A percentile compares a stretch with the other conserved stretches of the same genome.
phyloP scores from a whole-genome alignment of 2,329 filamentous ascomycete species.

The Fusarium cyanostomum region DNA sequence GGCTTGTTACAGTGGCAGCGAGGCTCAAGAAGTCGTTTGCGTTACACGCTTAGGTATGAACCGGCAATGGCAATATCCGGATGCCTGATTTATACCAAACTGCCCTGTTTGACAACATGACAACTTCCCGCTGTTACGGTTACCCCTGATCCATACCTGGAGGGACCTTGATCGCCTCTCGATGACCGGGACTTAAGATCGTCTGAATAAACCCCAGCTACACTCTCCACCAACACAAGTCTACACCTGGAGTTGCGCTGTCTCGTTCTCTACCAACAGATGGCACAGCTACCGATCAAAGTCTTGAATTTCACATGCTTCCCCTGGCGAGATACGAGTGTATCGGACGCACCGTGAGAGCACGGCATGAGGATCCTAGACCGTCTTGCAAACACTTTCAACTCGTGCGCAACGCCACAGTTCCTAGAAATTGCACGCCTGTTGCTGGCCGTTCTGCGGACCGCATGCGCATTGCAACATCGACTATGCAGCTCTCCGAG shows the following conservation, averaged over 20 bases:
- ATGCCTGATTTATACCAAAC: conserved; percentile 13
- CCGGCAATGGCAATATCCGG: conserved; percentile 24
- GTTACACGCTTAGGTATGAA: conserved; percentile 22
- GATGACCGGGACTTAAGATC: too few relatives aligned
- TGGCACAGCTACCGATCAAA: background rate
- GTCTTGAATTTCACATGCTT: background rate
- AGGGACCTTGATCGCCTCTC: background rate
- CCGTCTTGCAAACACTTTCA: conserved; percentile 10
- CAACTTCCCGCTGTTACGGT: background rate
- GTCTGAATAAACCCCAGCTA: too few relatives aligned
- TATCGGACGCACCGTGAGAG: background rate
- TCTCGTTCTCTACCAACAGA: too few relatives aligned
- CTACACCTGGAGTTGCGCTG: too few relatives aligned
- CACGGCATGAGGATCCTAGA: conserved; percentile 3
- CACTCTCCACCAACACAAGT: too few relatives aligned
- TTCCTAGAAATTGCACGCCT: conserved; percentile 10
- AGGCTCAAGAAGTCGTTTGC: conserved; percentile 32
- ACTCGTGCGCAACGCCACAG: conserved; percentile 8
- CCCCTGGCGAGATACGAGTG: background rate
- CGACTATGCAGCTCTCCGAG: conserved; percentile 33
- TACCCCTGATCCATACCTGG: background rate
- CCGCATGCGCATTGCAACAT: conserved; percentile 23
- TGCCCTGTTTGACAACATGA: conserved; percentile 10
- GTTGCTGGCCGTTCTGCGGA: conserved; percentile 20
- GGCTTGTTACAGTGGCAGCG: conserved; percentile 13